Percentiles rank a stretch among this genome's conserved stretches.
phyloP scores from a whole-genome alignment of 371 early-diverging fungal species.

The Synchytrium microbalum region DNA sequence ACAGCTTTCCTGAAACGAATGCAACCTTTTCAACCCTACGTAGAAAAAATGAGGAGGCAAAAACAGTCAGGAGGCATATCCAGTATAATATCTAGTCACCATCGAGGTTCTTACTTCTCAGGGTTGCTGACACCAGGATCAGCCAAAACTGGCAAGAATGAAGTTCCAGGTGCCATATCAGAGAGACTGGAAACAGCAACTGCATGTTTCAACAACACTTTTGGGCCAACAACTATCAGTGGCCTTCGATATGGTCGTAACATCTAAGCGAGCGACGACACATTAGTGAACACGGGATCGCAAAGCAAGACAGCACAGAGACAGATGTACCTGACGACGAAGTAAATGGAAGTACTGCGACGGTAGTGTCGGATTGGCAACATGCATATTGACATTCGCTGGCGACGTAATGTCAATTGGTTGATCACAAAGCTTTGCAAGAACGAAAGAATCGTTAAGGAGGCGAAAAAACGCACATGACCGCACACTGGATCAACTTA shows the following conservation, averaged over 20 bases:
- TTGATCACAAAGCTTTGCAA: slow-evolving; percentile 67
- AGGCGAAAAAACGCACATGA: not conserved
- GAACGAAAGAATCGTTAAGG: slow-evolving; percentile 10
- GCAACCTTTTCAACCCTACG: slow-evolving; percentile 57
- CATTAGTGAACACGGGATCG: not conserved
- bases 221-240: slow-evolving; percentile 80
- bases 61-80: slow-evolving; percentile 11
- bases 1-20: slow-evolving; percentile 84
- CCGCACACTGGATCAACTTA: slow-evolving; percentile 16
- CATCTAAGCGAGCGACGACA: slow-evolving; percentile 33
- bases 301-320: not conserved
- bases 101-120: slow-evolving; percentile 8
- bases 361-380: slow-evolving; percentile 78
- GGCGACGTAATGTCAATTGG: slow-evolving; percentile 50
- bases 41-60: no score
- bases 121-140: slow-evolving; percentile 38
- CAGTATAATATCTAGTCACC: no score
- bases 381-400: slow-evolving; percentile 78
- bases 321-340: slow-evolving; percentile 65
- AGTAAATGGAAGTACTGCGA: slow-evolving; percentile 95
- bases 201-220: slow-evolving; percentile 64
- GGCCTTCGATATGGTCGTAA: slow-evolving; percentile 83
- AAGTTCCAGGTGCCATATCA: slow-evolving; percentile 79
- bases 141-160: slow-evolving; percentile 70
- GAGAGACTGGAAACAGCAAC: slow-evolving; percentile 60